Percentiles rank a stretch among this genome's conserved stretches.
These are phyloP conservation scores for Xerocomellus dryophilus DNA, from an alignment of 768 basidiomycete genomes.

Conservation along the genomic window DNA sequence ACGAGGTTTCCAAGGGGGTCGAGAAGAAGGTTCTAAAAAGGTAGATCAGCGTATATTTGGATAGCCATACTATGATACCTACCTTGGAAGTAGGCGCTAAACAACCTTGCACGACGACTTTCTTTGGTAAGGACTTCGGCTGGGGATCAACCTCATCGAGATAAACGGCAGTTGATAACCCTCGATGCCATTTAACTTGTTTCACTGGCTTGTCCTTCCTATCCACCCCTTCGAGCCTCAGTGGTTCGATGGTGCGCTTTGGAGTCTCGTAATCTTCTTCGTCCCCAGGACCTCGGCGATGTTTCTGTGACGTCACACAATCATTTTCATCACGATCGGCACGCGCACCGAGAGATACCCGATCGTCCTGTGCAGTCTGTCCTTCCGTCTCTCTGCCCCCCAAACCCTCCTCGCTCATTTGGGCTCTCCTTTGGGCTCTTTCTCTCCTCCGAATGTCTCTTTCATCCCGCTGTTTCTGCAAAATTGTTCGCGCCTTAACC, in stretches of 20 bases:
- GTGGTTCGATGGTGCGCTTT: conserved; percentile 41
- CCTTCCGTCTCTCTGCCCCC: conserved; percentile 31
- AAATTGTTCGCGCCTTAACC: conserved; percentile 66
- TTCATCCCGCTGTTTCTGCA: conserved; percentile 67
- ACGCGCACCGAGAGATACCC: background rate
- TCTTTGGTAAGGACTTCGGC: conserved; percentile 42
- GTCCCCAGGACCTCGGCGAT: conserved; percentile 71
- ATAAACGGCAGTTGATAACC: conserved; percentile 58
- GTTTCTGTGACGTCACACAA: conserved; percentile 32
- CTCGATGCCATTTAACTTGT: conserved; percentile 76
- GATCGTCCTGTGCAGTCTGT: conserved; percentile 13
- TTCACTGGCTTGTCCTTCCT: conserved; percentile 38
- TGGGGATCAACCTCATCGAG: conserved; percentile 62
- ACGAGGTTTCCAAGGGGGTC: conserved; percentile 73
- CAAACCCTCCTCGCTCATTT: conserved; percentile 38
- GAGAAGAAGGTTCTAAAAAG: conserved; percentile 51
- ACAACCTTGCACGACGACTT: conserved; percentile 56
- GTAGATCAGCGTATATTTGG: conserved; percentile 3
- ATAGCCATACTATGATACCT: conserved; percentile 8
- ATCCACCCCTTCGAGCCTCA: conserved; percentile 35
- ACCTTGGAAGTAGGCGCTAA: conserved; percentile 69
- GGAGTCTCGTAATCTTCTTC: conserved; percentile 80
- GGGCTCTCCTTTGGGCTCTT: conserved; percentile 60
- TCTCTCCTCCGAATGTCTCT: conserved; percentile 50
- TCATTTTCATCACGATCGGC: conserved; percentile 27